Percentiles rank a stretch among this genome's conserved stretches.
phyloP scores from a whole-genome alignment of 2,329 filamentous ascomycete genomes.

The Colletotrichum godetiae region DNA sequence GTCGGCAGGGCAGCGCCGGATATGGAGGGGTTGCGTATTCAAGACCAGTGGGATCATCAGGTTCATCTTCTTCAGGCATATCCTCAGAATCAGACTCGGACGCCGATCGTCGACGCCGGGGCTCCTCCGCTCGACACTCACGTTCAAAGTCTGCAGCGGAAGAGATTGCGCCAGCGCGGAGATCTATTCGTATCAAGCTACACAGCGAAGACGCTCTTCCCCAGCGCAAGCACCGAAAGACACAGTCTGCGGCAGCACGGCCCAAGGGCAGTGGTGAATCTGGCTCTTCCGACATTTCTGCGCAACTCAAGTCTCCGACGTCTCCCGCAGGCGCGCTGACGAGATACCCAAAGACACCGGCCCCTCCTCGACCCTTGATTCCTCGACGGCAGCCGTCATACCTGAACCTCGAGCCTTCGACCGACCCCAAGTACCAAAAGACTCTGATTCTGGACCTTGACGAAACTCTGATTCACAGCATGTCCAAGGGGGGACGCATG shows the following conservation, averaged over 20 bases:
- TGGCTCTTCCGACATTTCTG: conserved; percentile 68
- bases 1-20: conserved; percentile 29
- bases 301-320: conserved; percentile 92
- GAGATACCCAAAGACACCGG: conserved; percentile 89
- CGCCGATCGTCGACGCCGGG: conserved; percentile 47
- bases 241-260: conserved; percentile 59
- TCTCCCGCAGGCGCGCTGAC: conserved; percentile 83
- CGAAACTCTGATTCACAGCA: conserved; percentile 97
- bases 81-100: conserved; percentile 81
- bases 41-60: conserved; percentile 49
- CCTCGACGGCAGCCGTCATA: conserved; percentile 92
- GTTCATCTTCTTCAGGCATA: conserved; percentile 71
- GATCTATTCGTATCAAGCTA: conserved; percentile 91
- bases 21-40: conserved; percentile 36
- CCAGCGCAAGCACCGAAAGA: conserved; percentile 77
- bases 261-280: conserved; percentile 54
- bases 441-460: conserved; percentile 96
- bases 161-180: conserved; percentile 74
- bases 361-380: conserved; percentile 89
- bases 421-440: conserved; percentile 76
- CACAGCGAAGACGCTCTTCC: conserved; percentile 82
- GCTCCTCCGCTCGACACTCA: conserved; percentile 59
- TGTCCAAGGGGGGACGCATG: conserved; percentile 96
- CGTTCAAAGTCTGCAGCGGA: conserved; percentile 75
- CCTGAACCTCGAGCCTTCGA: conserved; percentile 68